Evolutionary conservation across 495 filamentous ascomycete genomes (phyloP), one percentile per base, ranked within the genome.

Genomic region (Alectoria sarmentosa): DNA sequence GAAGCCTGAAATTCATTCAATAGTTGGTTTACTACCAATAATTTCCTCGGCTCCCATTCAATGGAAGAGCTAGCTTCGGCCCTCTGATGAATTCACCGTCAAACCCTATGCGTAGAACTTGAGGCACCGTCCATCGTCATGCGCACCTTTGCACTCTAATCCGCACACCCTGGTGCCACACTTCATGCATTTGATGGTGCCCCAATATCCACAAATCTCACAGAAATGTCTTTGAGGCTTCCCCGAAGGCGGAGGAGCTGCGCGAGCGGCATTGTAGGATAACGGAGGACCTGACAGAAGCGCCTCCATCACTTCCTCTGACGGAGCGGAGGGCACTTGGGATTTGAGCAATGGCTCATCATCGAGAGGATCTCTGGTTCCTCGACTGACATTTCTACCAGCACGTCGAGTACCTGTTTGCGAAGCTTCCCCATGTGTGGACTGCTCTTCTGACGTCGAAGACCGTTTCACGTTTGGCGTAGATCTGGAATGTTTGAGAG

Each of bases 191-290:
- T 82, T 84, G 37, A 91, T 88, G 67, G 88, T 82, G 2, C 92
- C 92, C 92, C 92, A 96, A 74, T 94, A 96, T 38, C 92, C 92
- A 75, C 92, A 96, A 60, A 92, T 86, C 70, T 88, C 90, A 76
- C 92, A 96, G 71, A 96, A 96, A 34, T 73, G 71, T 60, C 91
- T 79, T 60, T 80, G 76, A n/a, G 90, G 85, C 59, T 83, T 85
- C 60, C 65, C 70, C 7, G 77, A 69, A 1, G 77, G 66, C 3
- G 83, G 77, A 63, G 84, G 84, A 15, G 76, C 78, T 0, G 82
- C 86, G n/a, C 88, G 80, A 34, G 92, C 86, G 37, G 88, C 90
- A 60, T 84, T 82, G 73, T 96, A 96, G n/a, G 82, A 85, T 37
- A 96, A 75, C 28, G 91, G 88, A 34, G 90, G 88, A 44, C 84